Evolutionary conservation across 352 stramenopile species (phyloP), one percentile per base, ranked within the genome.

Genomic region (Phytophthora fragariae): DNA sequence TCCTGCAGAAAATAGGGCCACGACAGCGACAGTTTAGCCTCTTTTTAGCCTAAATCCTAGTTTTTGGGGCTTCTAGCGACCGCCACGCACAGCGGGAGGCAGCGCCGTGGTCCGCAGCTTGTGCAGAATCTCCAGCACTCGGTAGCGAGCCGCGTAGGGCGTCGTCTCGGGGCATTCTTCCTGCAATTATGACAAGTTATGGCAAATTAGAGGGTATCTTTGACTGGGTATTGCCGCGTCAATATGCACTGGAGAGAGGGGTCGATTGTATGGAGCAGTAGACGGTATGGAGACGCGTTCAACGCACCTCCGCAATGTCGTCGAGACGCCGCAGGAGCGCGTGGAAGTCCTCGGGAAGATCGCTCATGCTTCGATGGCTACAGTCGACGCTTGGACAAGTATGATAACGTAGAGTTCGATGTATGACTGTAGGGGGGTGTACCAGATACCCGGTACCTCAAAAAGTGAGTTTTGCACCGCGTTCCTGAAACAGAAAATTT

Each of bases 141-240:
- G 81, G 70, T 91, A 91, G 49, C 84, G 76, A 37, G 80, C 76
- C 31, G 66, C 72, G 72, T 90, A 89, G 41, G 85, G 83, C 59
- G 69, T 74, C 41, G 76, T 64, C 59, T 90, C 82, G 5, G 85
- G 80, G 54, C 79, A 85, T 59, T 79, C 76, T 64, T 81, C 72
- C 84, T 90, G 1, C 0, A 27, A 2, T 27, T 27, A 27, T 27
- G 24, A 27, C 24, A 27, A 0, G 1, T 27, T 64, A 49, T 14
- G n/a, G 5, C 41, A 49, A 41, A 10, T 41, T 41, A 15, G 35
- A 41, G 35, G 14, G 10, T 41, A 1, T 19, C 15, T 49, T 8
- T 19, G n/a, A 19, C 14, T 15, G 7, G 8, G 1, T 35, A 10
- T 64, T 57, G 14, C 5, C 6, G 21, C 11, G 14, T 27, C 11